Evolutionary conservation across 2,329 filamentous ascomycete species (phyloP).

Genomic region (Uncinocarpus reesii): DNA sequence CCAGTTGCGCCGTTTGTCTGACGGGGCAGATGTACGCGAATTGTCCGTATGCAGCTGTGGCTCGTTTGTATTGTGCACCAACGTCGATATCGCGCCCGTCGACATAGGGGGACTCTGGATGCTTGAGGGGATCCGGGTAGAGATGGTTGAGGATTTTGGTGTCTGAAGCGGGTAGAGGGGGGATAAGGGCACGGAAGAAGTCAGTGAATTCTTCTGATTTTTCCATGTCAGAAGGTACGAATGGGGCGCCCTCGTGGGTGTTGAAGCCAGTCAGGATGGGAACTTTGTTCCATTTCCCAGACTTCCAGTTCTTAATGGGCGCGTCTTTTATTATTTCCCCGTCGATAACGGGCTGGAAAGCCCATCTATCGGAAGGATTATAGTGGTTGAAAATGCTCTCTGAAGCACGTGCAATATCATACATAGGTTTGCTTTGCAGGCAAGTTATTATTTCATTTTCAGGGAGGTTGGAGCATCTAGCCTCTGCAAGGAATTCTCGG

Average conservation of each 20-base stretch:
- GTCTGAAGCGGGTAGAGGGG: conserved; percentile 44
- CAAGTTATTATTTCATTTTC: conserved; percentile 32
- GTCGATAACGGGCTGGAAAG: conserved; percentile 62
- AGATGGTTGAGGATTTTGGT: conserved; percentile 46
- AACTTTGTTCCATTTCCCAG: conserved; percentile 44
- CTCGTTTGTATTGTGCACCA: conserved; percentile 44
- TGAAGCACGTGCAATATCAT: conserved; percentile 32
- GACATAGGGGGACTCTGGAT: conserved; percentile 34
- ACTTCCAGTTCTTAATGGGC: conserved; percentile 51
- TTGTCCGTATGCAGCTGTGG: conserved; percentile 41
- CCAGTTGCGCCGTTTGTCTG: conserved; percentile 37
- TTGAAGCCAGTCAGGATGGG: conserved; percentile 61
- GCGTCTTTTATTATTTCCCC: conserved; percentile 48
- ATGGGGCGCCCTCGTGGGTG: conserved; percentile 57
- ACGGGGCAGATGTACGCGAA: conserved; percentile 43
- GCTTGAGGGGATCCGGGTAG: conserved; percentile 50
- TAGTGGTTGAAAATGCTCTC: conserved; percentile 38
- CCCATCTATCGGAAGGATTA: conserved; percentile 41
- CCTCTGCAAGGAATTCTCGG: conserved; percentile 31
- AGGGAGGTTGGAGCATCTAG: conserved; percentile 25
- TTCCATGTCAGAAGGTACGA: conserved; percentile 46
- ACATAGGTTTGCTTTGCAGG: conserved; percentile 33
- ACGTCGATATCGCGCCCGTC: conserved; percentile 27
- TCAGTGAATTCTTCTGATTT: conserved; percentile 44
- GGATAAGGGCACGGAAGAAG: conserved; percentile 55